Evolutionary conservation across 257 asterid genomes (phyloP).

Genomic region (Nicotiana noctiflora): DNA sequence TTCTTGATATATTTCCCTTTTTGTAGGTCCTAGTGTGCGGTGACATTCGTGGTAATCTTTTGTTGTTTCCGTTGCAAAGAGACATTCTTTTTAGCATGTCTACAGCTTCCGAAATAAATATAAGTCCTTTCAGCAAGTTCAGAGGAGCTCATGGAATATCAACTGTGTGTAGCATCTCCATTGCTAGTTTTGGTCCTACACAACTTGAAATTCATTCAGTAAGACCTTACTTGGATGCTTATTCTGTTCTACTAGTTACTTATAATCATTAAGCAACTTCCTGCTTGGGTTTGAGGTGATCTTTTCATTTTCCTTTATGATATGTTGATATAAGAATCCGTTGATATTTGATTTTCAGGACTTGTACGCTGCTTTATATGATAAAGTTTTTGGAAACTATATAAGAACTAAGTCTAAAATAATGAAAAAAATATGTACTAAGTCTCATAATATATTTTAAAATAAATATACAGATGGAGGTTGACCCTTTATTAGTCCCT

Average conservation of each 20-base stretch:
- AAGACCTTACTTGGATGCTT: conserved; percentile 28
- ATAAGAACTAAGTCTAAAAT: not conserved
- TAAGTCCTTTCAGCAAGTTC: conserved; percentile 49
- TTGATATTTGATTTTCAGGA: conserved; percentile 14
- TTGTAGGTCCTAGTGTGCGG: conserved; percentile 88
- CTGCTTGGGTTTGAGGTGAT: conserved; percentile 10
- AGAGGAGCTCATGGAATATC: conserved; percentile 99
- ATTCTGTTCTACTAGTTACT: not conserved
- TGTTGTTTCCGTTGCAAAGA: conserved; percentile 59
- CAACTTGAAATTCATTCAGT: conserved; percentile 80
- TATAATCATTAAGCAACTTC: not conserved
- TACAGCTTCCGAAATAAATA: conserved; percentile 39
- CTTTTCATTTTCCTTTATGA: conserved; percentile 11
- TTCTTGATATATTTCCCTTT: conserved; percentile 16
- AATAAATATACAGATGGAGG: not conserved
- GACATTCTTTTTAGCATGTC: conserved; percentile 31
- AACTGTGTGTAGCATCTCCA: conserved; percentile 68
- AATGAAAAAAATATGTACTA: not conserved
- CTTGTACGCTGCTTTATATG: not conserved
- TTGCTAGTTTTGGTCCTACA: conserved; percentile 39
- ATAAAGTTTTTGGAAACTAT: not conserved
- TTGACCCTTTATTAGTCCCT: not conserved
- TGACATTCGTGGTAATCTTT: conserved; percentile 86
- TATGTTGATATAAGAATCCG: conserved; percentile 11
- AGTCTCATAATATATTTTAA: not conserved